Base-by-base conservation (phyloP, 768 basidiomycete species). In the Lyophyllum semitale region DNA sequence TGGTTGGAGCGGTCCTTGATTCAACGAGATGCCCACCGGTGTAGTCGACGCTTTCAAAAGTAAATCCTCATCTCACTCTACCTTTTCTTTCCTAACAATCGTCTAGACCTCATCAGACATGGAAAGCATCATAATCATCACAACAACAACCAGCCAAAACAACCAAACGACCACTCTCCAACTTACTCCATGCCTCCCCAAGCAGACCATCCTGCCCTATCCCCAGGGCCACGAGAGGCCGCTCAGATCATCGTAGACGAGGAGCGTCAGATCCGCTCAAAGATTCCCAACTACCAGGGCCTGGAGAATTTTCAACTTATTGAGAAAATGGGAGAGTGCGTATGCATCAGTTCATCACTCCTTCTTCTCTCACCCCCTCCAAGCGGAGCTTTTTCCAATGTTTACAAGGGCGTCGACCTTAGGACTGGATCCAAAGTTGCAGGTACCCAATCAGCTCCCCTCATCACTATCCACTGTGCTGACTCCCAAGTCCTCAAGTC, bases 351-450 rank as follows among this genome's bases (percentile, higher is more conserved):
- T 50, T 40, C 47, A 55, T 58, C 52, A 42, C 53, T 52, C 47
- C 54, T 52, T 48, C 52, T 56, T 46, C 51, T 43, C 53, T 69
- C 64, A 37, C 38, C 51, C 55, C 35, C 53, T 70, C 30, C 32
- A 55, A 92, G 87, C 64, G 96, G 96, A 56, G 96, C 96, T 40
- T 99, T 99, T 70, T 98, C 95, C n/a, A 93, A 97, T 67, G 96
- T 99, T 8, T 99, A 96, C 81, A 92, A 91, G 68, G 96, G 94
- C 13, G 63, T 89, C 51, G 91, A 98, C 68, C 78, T 84, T 45
- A 75, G 78, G 33, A 88, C 86, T 11, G 86, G 87, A 38, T 81
- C 86, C 65, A 89, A 86, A 70, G 88, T 95, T 41, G 95, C 95
- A 60, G 88, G 95, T 88, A 68, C 62, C 81, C 79, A 22, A 51